Evolutionary conservation across 2,329 filamentous ascomycete species (phyloP), one percentile per base, ranked within the genome.

Genomic region (Fusarium hainanense): DNA sequence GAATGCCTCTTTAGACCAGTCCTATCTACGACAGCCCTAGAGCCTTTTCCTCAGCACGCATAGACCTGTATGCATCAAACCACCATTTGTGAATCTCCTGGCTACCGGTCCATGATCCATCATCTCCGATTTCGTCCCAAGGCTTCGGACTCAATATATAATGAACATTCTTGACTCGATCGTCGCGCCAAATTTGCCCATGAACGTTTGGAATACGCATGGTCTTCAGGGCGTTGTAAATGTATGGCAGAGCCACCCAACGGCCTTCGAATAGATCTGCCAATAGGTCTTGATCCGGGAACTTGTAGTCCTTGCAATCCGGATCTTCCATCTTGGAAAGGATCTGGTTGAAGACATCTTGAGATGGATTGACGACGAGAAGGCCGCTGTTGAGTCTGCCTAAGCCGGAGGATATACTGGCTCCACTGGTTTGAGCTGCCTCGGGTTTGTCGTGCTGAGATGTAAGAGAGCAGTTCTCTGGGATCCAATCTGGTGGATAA

Each of bases 91-190:
- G 65, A 14, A 34, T 44, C 7, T 63, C 58, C 2, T 60, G 44
- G 1, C 12, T 14, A 0, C 65, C 44, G 9, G 3, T 37, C 65
- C 65, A 68, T 1, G n/a, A 23, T 1, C 58, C 65, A 12, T 69
- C 16, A 6, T 12, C 0, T 1, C 7, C 34, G 0, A 68, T 2
- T n/a, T 68, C 65, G 9, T 59, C 30, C 65, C 65, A 68, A 0
- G 65, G 65, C 13, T 68, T 68, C 0, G 65, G 64, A 2, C 65
- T 60, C 2, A 68, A 6, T 10, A 69, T 69, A 4, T 66, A 69
- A 16, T 69, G 66, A 0, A 69, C 43, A 3, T 69, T 69, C 27
- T 69, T 69, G 1, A 69, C 66, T 4, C 25, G 20, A 3, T 54
- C 55, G 7, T 69, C 66, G 1, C 61, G 18, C 66, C 66, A 69